Evolutionary conservation across 306 rosid species (phyloP).

Genomic region (Lupinus albus): DNA sequence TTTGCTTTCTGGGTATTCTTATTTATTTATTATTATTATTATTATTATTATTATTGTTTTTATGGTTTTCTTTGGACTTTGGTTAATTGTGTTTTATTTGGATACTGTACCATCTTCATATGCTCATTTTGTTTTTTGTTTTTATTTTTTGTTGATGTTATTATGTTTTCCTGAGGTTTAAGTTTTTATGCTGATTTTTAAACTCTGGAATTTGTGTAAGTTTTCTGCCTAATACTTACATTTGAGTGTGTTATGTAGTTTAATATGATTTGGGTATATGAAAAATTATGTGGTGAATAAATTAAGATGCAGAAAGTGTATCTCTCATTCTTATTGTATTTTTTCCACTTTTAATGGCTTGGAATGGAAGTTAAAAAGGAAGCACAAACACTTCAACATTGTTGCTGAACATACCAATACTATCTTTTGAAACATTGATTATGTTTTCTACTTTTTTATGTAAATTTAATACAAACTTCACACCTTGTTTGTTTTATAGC

Average conservation of each 20-base stretch:
- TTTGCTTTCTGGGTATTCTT: background rate
- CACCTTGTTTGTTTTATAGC: background rate
- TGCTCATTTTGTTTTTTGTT: background rate
- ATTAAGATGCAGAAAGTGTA: background rate
- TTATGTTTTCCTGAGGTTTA: background rate
- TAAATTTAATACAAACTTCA: too few relatives aligned
- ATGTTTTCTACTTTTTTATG: too few relatives aligned
- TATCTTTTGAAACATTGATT: background rate
- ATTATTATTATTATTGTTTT: too few relatives aligned
- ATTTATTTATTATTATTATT: too few relatives aligned
- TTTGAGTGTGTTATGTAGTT: background rate
- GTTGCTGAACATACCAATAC: background rate
- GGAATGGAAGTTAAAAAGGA: background rate
- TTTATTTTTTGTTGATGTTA: background rate
- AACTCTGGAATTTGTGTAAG: background rate
- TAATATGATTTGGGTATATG: background rate
- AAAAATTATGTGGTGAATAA: background rate
- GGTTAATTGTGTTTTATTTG: slow-evolving; percentile 18
- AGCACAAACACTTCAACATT: background rate
- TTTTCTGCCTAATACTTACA: background rate
- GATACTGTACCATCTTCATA: slow-evolving; percentile 26
- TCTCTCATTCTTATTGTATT: background rate
- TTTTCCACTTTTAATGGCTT: slow-evolving; percentile 3
- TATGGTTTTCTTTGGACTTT: background rate
- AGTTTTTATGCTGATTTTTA: background rate